Percentiles rank a stretch among this genome's conserved stretches.
phyloP scores from a whole-genome alignment of 768 basidiomycete species.

The Cystoderma amianthinum region DNA sequence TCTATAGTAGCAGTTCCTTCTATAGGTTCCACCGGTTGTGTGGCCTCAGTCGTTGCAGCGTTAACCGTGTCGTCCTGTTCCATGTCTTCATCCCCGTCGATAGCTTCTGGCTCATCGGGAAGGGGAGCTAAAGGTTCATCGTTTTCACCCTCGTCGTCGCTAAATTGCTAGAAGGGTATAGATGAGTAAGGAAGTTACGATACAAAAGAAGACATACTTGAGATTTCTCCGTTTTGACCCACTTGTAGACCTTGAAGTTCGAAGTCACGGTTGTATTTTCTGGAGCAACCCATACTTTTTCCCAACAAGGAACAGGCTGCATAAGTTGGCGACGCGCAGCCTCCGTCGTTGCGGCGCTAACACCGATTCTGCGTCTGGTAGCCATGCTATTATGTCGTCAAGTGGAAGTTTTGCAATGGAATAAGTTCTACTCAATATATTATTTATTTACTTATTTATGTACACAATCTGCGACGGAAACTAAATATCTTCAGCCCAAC shows the following conservation, averaged over 20 bases:
- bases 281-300: slow-evolving; percentile 64
- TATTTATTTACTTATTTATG: neutral
- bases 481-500: slow-evolving; percentile 19
- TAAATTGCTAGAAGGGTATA: slow-evolving; percentile 61
- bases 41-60: slow-evolving; percentile 26
- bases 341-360: slow-evolving; percentile 71
- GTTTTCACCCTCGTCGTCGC: slow-evolving; percentile 74
- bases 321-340: slow-evolving; percentile 80
- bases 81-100: slow-evolving; percentile 70
- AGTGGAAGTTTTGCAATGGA: no score
- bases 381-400: slow-evolving; percentile 37
- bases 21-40: slow-evolving; percentile 19
- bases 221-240: slow-evolving; percentile 74
- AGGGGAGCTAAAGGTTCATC: slow-evolving; percentile 80
- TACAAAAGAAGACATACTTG: slow-evolving; percentile 43
- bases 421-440: no score
- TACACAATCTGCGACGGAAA: slow-evolving; percentile 5
- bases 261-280: slow-evolving; percentile 50
- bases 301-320: slow-evolving; percentile 87
- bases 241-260: slow-evolving; percentile 62
- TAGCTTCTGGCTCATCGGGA: slow-evolving; percentile 70
- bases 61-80: slow-evolving; percentile 58
- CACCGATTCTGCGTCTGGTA: slow-evolving; percentile 69
- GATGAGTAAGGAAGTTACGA: neutral
- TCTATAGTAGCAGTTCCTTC: slow-evolving; percentile 28